Evolutionary conservation across 2,329 filamentous ascomycete species (phyloP).

Genomic region (Furcasterigmium sp.): DNA sequence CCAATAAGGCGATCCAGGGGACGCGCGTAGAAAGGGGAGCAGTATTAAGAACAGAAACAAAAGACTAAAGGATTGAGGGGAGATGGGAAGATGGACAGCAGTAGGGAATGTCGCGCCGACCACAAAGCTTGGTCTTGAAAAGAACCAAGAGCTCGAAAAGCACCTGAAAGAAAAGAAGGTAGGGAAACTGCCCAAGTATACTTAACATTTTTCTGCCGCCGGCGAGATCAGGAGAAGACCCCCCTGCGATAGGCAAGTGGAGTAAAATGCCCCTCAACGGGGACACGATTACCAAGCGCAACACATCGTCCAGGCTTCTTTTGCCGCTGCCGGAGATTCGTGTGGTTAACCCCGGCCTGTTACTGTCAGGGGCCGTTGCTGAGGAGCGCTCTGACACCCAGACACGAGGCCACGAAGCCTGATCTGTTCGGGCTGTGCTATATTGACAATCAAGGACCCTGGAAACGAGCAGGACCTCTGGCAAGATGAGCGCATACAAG

Average conservation of each 20-base stretch:
- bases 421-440: too few species aligned
- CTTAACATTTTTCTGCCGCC: neutral
- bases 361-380: too few species aligned
- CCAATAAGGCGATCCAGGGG: neutral
- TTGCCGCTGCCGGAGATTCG: too few species aligned
- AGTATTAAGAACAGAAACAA: neutral
- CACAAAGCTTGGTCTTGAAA: neutral
- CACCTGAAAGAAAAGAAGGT: neutral
- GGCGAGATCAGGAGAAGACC: neutral
- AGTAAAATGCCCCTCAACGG: neutral
- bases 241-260: neutral
- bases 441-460: neutral
- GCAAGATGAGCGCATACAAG: too few species aligned
- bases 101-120: neutral
- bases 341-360: too few species aligned
- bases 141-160: neutral
- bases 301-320: too few species aligned
- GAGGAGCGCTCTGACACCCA: too few species aligned
- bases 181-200: neutral
- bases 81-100: neutral
- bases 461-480: too few species aligned
- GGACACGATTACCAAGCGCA: constrained; percentile 1
- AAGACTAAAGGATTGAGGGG: neutral
- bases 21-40: too few species aligned
- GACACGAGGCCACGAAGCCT: too few species aligned